Evolutionary conservation across 345 rosid species (phyloP).

Genomic region (Eucalyptus sp.): DNA sequence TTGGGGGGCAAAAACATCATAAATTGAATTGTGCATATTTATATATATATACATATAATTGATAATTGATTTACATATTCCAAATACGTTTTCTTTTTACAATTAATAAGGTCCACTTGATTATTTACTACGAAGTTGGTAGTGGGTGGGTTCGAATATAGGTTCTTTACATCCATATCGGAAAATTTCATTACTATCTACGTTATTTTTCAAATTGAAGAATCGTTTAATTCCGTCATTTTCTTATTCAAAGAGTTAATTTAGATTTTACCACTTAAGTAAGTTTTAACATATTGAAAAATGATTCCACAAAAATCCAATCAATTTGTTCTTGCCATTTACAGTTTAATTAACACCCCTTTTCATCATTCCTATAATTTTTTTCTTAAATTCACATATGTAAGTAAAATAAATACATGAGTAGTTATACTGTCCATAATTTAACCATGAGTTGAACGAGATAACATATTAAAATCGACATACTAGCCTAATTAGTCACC

Average conservation of each 20-base stretch:
- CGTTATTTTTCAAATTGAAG: fast-evolving
- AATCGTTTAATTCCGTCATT: fast-evolving
- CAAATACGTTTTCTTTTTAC: neutral
- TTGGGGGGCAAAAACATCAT: neutral
- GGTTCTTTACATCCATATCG: too few species aligned
- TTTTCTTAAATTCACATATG: neutral
- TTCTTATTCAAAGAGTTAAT: neutral
- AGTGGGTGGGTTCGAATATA: neutral
- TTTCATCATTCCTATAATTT: neutral
- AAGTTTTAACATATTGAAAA: neutral
- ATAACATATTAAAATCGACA: neutral
- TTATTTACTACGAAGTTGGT: neutral
- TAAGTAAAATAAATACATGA: neutral
- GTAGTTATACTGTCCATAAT: fast-evolving
- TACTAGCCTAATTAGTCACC: neutral
- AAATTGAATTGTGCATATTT: neutral
- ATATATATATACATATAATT: neutral
- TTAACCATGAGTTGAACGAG: fast-evolving
- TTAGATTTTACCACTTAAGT: neutral
- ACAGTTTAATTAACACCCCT: neutral
- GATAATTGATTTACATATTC: neutral
- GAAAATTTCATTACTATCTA: too few species aligned
- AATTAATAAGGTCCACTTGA: neutral
- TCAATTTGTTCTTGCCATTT: neutral
- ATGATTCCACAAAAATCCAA: neutral